Conservation (phyloP, 805 yeast species). For the Blastobotrys americana region DNA sequence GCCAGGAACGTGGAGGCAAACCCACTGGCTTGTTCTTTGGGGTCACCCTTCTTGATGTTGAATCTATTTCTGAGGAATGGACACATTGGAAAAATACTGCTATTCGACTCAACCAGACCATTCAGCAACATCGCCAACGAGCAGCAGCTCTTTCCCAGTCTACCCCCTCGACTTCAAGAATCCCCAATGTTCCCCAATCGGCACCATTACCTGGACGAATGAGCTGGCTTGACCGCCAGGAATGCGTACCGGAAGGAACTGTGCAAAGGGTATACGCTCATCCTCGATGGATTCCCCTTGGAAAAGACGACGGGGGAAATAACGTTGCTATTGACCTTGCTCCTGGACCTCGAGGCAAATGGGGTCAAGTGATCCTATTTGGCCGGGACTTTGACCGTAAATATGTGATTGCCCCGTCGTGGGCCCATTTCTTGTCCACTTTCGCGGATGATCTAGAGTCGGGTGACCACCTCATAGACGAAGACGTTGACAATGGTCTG, state of each 20-base stretch:
- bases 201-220: constrained; percentile 22
- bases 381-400: constrained; percentile 94
- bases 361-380: constrained; percentile 88
- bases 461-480: constrained; percentile 71
- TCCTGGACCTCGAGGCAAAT: constrained; percentile 67
- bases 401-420: constrained; percentile 74
- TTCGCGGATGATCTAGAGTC: constrained; percentile 83
- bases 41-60: constrained; percentile 68
- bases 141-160: constrained; percentile 8
- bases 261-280: constrained; percentile 78
- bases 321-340: constrained; percentile 85
- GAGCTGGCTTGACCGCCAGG: constrained; percentile 41
- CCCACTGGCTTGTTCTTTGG: constrained; percentile 78
- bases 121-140: constrained; percentile 20
- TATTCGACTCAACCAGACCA: constrained; percentile 22
- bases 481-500: constrained; percentile 53
- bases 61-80: constrained; percentile 72
- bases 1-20: constrained; percentile 74
- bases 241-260: constrained; percentile 69
- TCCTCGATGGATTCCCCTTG: constrained; percentile 84
- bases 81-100: constrained; percentile 65
- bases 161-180: constrained; percentile 11
- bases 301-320: constrained; percentile 85
- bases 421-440: constrained; percentile 79
- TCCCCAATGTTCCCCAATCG: constrained; percentile 10